A percentile compares a stretch with the other conserved stretches of the same genome.
phyloP scores from a whole-genome alignment of 768 basidiomycete genomes.

The Trametes sanguinea region DNA sequence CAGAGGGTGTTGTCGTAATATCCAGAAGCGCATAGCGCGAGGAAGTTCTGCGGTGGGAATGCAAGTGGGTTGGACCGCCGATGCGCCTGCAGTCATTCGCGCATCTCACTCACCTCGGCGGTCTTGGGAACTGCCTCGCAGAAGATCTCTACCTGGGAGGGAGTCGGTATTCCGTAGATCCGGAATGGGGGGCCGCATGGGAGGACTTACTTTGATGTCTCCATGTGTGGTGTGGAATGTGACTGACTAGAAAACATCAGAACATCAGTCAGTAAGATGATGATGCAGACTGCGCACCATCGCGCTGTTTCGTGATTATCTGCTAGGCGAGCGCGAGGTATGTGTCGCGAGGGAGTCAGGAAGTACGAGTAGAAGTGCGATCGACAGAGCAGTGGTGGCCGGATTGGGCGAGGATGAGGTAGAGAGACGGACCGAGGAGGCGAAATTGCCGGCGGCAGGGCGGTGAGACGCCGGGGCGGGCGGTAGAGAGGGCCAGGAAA shows the following conservation, averaged over 20 bases:
- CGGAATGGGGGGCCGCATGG: conserved; percentile 3
- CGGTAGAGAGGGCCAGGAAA: neutral
- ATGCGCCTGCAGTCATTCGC: neutral
- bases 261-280: conserved; percentile 2
- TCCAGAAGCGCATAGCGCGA: conserved; percentile 89
- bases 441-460: conserved; percentile 7
- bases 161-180: neutral
- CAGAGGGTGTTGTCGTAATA: conserved; percentile 85
- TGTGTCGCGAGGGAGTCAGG: neutral
- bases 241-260: conserved; percentile 60
- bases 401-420: neutral
- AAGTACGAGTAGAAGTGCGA: neutral
- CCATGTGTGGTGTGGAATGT: conserved; percentile 94
- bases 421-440: conserved; percentile 8
- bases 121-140: conserved; percentile 96
- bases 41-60: conserved; percentile 70
- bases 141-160: conserved; percentile 84
- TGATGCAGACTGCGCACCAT: conserved; percentile 28
- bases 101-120: conserved; percentile 66
- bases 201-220: conserved; percentile 77
- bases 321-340: neutral
- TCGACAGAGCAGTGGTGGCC: neutral
- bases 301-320: neutral
- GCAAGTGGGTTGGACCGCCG: neutral
- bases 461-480: conserved; percentile 4